phyloP scores from a whole-genome alignment of 805 yeast species.

The Yarrowia deformans region DNA sequence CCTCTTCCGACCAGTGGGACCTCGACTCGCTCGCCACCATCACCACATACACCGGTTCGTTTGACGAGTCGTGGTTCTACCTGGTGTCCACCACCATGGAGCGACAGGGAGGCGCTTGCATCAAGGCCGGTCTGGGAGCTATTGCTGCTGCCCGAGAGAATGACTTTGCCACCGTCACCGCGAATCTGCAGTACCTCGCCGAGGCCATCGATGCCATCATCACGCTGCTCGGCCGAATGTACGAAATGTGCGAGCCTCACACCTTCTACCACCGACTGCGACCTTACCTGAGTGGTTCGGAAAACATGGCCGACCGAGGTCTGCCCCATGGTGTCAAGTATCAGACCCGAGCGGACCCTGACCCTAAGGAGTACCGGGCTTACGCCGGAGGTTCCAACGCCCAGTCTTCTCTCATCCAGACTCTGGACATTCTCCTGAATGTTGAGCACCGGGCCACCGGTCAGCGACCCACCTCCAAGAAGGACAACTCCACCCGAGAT shows the following conservation, averaged over 20 bases:
- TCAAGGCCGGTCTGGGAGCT: constrained; percentile 72
- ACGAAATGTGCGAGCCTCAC: constrained; percentile 94
- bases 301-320: constrained; percentile 87
- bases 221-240: constrained; percentile 77
- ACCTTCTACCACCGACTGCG: constrained; percentile 84
- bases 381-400: constrained; percentile 95
- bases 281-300: constrained; percentile 94
- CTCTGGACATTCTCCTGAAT: constrained; percentile 76
- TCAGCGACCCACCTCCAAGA: constrained; percentile 50
- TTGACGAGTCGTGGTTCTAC: constrained; percentile 94
- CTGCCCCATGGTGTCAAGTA: constrained; percentile 79
- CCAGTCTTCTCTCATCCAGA: constrained; percentile 88
- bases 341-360: constrained; percentile 57
- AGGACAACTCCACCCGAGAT: constrained; percentile 42
- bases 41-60: constrained; percentile 85
- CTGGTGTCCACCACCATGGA: constrained; percentile 88
- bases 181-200: constrained; percentile 68
- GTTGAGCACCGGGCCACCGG: constrained; percentile 86
- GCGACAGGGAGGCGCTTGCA: constrained; percentile 74
- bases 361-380: constrained; percentile 57
- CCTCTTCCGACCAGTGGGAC: constrained; percentile 54
- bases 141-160: constrained; percentile 61
- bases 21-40: constrained; percentile 78
- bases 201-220: constrained; percentile 78
- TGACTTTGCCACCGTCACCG: constrained; percentile 54